Evolutionary conservation across 2,329 filamentous ascomycete genomes (phyloP).

Genomic region (Penicillium psychrosexuale): DNA sequence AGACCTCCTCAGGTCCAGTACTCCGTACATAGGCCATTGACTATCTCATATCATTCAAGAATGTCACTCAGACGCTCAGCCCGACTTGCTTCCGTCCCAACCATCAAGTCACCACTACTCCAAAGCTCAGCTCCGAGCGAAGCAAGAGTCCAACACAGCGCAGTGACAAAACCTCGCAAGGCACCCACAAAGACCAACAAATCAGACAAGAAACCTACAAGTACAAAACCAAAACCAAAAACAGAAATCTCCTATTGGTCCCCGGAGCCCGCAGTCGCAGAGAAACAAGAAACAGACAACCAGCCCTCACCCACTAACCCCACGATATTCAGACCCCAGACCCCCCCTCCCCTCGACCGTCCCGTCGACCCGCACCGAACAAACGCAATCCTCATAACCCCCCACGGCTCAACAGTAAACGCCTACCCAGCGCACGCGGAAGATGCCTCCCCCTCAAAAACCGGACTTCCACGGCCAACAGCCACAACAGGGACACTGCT

Average conservation of each 20-base stretch:
- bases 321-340: slow-evolving; percentile 46
- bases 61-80: slow-evolving; percentile 56
- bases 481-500: slow-evolving; percentile 71
- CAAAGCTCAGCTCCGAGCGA: slow-evolving; percentile 23
- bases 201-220: slow-evolving; percentile 9
- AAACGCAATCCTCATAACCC: slow-evolving; percentile 49
- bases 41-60: neutral
- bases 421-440: slow-evolving; percentile 44
- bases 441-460: slow-evolving; percentile 42
- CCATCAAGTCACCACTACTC: slow-evolving; percentile 17
- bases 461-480: slow-evolving; percentile 41
- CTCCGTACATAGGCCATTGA: neutral
- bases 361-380: slow-evolving; percentile 49
- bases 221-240: slow-evolving; percentile 4
- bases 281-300: slow-evolving; percentile 33
- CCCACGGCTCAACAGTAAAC: slow-evolving; percentile 47
- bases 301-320: slow-evolving; percentile 20
- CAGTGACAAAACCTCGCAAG: slow-evolving; percentile 33
- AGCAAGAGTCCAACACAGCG: slow-evolving; percentile 23
- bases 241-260: slow-evolving; percentile 20
- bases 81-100: slow-evolving; percentile 40
- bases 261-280: slow-evolving; percentile 13
- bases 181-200: slow-evolving; percentile 19
- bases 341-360: slow-evolving; percentile 43
- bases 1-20: neutral